Evolutionary conservation across 345 rosid genomes (phyloP).

Genomic region (Cardamine chenopodiifolia): DNA sequence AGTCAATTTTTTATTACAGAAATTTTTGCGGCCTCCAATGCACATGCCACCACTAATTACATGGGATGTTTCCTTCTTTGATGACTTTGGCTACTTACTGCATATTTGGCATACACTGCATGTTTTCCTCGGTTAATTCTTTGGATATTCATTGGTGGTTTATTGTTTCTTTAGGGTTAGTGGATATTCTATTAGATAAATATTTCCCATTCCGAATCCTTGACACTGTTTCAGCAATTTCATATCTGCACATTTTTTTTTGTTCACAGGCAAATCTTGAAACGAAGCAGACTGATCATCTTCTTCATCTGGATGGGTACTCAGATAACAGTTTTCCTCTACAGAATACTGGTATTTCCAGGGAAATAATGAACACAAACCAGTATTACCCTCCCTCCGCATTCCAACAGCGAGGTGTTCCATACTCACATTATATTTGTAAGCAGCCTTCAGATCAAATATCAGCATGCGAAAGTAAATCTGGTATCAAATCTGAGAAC

Average conservation of each 20-base stretch:
- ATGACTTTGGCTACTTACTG: slow-evolving; percentile 13
- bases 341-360: slow-evolving; percentile 41
- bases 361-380: slow-evolving; percentile 44
- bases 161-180: slow-evolving; percentile 6
- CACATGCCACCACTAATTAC: not conserved
- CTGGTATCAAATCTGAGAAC: slow-evolving; percentile 56
- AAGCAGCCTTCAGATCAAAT: slow-evolving; percentile 53
- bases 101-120: not conserved
- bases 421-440: slow-evolving; percentile 44
- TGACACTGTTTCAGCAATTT: slow-evolving; percentile 1
- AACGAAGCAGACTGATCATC: slow-evolving; percentile 50
- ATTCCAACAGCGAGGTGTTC: slow-evolving; percentile 32
- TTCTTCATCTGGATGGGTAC: slow-evolving; percentile 42
- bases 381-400: slow-evolving; percentile 42
- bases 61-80: slow-evolving; percentile 13
- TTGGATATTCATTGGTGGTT: slow-evolving; percentile 17
- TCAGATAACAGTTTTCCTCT: slow-evolving; percentile 52
- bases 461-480: slow-evolving; percentile 53
- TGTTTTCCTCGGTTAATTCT: not conserved
- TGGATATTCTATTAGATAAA: not conserved
- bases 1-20: slow-evolving; percentile 24
- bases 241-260: slow-evolving; percentile 23
- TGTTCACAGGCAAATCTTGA: slow-evolving; percentile 51
- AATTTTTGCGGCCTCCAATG: not conserved
- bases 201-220: not conserved